Percentiles rank a stretch among this genome's conserved stretches.
Evolutionary conservation across 495 filamentous ascomycete species (phyloP).

Genomic region (Acidomyces sp.): DNA sequence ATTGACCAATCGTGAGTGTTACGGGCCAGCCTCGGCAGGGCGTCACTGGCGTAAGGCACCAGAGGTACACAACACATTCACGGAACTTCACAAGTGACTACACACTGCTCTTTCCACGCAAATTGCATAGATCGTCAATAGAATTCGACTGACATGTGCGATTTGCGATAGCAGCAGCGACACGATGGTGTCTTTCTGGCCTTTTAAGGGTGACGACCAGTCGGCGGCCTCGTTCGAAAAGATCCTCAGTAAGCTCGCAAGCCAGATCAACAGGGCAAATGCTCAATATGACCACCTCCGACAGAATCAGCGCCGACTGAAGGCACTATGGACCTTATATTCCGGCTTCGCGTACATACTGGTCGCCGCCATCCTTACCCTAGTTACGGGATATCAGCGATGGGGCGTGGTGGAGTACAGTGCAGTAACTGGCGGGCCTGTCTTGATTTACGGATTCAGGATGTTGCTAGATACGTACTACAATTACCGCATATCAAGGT

Average conservation of each 20-base stretch:
- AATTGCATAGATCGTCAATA: too few relatives aligned
- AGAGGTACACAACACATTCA: too few relatives aligned
- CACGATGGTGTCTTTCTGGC: conserved; percentile 26
- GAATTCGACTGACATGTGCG: too few relatives aligned
- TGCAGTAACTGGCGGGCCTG: conserved; percentile 63
- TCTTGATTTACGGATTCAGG: conserved; percentile 62
- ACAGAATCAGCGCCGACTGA: conserved; percentile 59
- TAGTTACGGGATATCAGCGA: conserved; percentile 76
- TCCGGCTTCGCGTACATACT: conserved; percentile 79
- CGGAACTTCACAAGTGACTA: too few relatives aligned
- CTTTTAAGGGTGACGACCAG: conserved; percentile 51
- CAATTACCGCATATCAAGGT: conserved; percentile 61
- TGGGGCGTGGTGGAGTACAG: conserved; percentile 64
- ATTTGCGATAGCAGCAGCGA: background rate
- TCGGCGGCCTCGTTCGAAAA: conserved; percentile 91
- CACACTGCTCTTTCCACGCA: too few relatives aligned
- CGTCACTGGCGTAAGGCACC: too few relatives aligned
- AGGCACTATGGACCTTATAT: conserved; percentile 80
- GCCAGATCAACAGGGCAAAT: conserved; percentile 62
- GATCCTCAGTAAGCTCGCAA: conserved; percentile 62
- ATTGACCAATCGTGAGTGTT: too few relatives aligned
- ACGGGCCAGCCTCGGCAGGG: too few relatives aligned
- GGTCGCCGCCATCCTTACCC: conserved; percentile 59
- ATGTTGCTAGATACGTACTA: conserved; percentile 52
- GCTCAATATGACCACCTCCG: conserved; percentile 58